Evolutionary conservation across 2,329 filamentous ascomycete genomes (phyloP), one percentile per base, ranked within the genome.

Genomic region (Stemphylium vesicarium): DNA sequence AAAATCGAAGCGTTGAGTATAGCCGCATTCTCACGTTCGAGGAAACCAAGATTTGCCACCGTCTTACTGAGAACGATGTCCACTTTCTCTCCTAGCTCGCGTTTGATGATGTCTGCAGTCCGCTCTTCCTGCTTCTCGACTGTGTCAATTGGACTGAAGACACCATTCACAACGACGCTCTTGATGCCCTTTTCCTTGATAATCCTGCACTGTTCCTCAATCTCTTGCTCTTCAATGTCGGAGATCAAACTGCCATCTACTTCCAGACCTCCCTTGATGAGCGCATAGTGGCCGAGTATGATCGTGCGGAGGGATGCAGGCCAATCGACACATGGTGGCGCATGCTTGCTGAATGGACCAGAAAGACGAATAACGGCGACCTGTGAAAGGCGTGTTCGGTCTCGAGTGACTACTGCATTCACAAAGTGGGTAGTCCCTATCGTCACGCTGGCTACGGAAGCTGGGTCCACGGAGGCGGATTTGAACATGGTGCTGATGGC

Each of bases 141-240:
- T 9, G 81, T 79, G 63, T 88, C 84, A 20, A 86, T 82, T 0
- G 84, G 84, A 8, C 81, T 83, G 69, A 84, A 86, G 8, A 86
- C 79, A 2, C 84, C 84, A 4, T 82, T 80, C 4, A 88, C 73
- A 0, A 85, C 84, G 2, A 88, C 74, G 35, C 77, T 78, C 16
- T 70, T 74, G 46, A 82, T 70, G 1, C 76, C 75, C 18, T 77
- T 76, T 33, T 76, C 73, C 62, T 77, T 78, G 60, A 81, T 80
- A 16, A 74, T 71, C 4, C 64, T 73, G 52, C 79, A 80, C 59
- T 79, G 70, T 33, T 76, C 72, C 5, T 80, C 63, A 16, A 82
- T 71, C 75, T 83, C 75, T 20, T 71, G 68, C 62, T 82, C 78
- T 8, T 73, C 67, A 48, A 84, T 71, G 15, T 72, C 66, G 1